phyloP scores from a whole-genome alignment of 1,139 yeast genomes.

The Pneumocystis murina region DNA sequence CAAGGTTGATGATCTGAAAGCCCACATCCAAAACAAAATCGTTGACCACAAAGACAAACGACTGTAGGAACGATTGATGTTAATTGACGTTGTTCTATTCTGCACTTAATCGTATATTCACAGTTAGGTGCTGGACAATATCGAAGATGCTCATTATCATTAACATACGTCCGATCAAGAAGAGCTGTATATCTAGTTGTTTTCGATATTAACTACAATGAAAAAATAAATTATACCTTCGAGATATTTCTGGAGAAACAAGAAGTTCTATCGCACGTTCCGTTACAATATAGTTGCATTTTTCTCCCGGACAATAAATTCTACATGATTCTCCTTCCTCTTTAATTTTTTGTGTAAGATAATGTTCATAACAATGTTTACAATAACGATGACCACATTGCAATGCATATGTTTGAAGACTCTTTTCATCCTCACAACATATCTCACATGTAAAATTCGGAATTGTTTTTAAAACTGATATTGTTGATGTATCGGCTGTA shows the following conservation, averaged over 20 bases:
- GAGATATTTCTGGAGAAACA: constrained; percentile 19
- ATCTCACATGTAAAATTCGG: constrained; percentile 40
- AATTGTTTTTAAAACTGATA: constrained; percentile 15
- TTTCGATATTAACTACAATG: background rate
- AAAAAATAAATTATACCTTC: background rate
- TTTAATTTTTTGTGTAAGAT: constrained; percentile 37
- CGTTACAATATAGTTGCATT: constrained; percentile 23
- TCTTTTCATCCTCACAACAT: constrained; percentile 46
- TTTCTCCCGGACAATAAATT: constrained; percentile 50
- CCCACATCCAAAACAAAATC: constrained; percentile 68
- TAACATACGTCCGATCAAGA: constrained; percentile 34
- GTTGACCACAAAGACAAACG: constrained; percentile 48
- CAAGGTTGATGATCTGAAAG: constrained; percentile 61
- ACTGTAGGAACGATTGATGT: constrained; percentile 44
- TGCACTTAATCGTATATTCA: constrained; percentile 39
- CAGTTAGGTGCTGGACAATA: constrained; percentile 93
- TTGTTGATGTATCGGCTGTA: constrained; percentile 15
- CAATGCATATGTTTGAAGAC: constrained; percentile 35
- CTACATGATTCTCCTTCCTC: constrained; percentile 34
- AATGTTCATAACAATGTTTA: constrained; percentile 46
- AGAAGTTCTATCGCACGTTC: constrained; percentile 27
- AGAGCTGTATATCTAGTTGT: constrained; percentile 17
- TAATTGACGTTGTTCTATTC: constrained; percentile 27
- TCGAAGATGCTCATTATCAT: constrained; percentile 36
- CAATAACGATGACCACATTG: constrained; percentile 64